Evolutionary conservation across 208 protist species (phyloP).

Genomic region (Leishmania arabica): DNA sequence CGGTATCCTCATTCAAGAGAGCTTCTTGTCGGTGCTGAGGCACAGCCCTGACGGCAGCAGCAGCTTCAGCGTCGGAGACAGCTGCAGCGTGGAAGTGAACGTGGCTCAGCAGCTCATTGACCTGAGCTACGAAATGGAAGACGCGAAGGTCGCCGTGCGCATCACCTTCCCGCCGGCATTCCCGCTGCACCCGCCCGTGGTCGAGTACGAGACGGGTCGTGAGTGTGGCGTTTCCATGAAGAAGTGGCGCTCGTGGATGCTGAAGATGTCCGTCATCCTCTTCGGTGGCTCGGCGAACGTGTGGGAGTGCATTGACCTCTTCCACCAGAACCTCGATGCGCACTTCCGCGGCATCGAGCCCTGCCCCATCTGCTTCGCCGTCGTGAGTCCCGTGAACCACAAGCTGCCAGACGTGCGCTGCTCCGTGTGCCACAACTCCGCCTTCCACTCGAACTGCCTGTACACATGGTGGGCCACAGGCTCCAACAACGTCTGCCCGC

Average conservation of each 20-base stretch:
- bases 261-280: slow-evolving; percentile 90
- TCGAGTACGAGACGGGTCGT: slow-evolving; percentile 57
- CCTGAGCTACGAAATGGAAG: slow-evolving; percentile 86
- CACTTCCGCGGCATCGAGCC: slow-evolving; percentile 90
- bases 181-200: slow-evolving; percentile 63
- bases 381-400: slow-evolving; percentile 80
- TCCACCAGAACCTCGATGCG: slow-evolving; percentile 87
- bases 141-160: slow-evolving; percentile 65
- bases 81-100: slow-evolving; percentile 69
- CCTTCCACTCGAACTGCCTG: slow-evolving; percentile 88
- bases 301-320: slow-evolving; percentile 90
- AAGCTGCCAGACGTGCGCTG: slow-evolving; percentile 87
- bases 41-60: slow-evolving; percentile 65
- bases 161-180: slow-evolving; percentile 76
- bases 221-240: slow-evolving; percentile 76
- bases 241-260: slow-evolving; percentile 89
- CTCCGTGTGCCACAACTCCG: slow-evolving; percentile 86
- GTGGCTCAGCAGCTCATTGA: slow-evolving; percentile 52
- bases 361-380: slow-evolving; percentile 92
- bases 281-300: slow-evolving; percentile 75
- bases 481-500: slow-evolving; percentile 84
- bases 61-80: slow-evolving; percentile 71
- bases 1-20: slow-evolving; percentile 72
- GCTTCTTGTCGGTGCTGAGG: slow-evolving; percentile 63
- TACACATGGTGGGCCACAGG: slow-evolving; percentile 90